Evolutionary conservation across 2,329 filamentous ascomycete species (phyloP), one percentile per base, ranked within the genome.

Genomic region (Ceratocystis cacaofunesta): DNA sequence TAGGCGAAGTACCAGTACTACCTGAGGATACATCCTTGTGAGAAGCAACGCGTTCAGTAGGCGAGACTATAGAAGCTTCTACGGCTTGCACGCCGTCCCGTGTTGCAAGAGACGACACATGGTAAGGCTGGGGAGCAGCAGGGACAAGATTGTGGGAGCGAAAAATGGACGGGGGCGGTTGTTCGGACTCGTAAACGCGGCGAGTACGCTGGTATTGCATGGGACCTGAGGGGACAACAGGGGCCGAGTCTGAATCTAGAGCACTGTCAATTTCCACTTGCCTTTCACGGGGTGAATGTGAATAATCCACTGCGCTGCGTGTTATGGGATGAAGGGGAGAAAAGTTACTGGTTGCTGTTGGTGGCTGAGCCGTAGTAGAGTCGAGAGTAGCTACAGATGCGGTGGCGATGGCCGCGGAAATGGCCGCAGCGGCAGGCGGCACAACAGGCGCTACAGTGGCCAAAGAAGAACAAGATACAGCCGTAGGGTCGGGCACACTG

Each of bases 81-180:
- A 67, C 66, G n/a, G 28, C 44, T 17, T 57, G 41, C 19, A 36
- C 50, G 28, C 66, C 66, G 12, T 44, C 36, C 15, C 60, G 58
- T 4, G 58, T 63, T 70, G 81, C 77, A 75, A 86, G 72, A 69
- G 81, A 77, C 73, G 87, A 80, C 69, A 84, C 84, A 71, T 89
- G 86, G 61, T 85, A 85, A 64, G 89, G 88, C 71, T 89, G 88
- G 30, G 89, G 88, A 63, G 89, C 89, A 71, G 87, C 76, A 52
- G 87, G 87, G 44, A 85, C 86, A 62, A 85, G 82, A 70, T 92
- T 86, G 72, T 91, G 87, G 70, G 85, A 86, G 71, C 85, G 84
- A 70, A 92, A 79, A 66, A 92, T 77, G 63, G 85, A 84, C 68
- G 87, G 65, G 58, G 82, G 76, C 69, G 73, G 78, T 70, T 46